Base-by-base conservation (phyloP, 2,329 filamentous ascomycete genomes). In the Rhinocladiella similis region DNA sequence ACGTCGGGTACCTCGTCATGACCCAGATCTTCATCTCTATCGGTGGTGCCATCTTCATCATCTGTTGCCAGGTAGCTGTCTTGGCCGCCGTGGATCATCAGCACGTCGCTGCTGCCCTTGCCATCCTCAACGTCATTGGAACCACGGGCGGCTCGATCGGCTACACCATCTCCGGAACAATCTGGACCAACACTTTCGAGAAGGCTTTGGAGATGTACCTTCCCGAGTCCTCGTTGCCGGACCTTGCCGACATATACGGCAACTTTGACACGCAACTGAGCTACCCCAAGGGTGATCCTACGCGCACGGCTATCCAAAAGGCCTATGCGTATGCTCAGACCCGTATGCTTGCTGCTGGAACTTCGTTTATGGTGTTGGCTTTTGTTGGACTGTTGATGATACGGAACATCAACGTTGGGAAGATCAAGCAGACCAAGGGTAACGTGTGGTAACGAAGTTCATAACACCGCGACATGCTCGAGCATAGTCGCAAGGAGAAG, bases 141-240 rank as follows among this genome's bases (percentile, higher is more conserved):
- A 81, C 80, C 57, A 78, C 88, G 56, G 86, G 85, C 39, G 79
- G 78, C 18, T 82, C 83, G 1, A 73, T 86, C 5, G 85, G 84
- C 1, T 77, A 76, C 1, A 80, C 84, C 6, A 78, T 89, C 47
- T 80, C 85, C 1, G 80, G 79, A 0, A 84, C 85, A 9, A 83
- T 89, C 59, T 89, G 85, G 85, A 83, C 80, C 0, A 77, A 80
- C 57, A 78, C 80, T 1, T 82, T 89, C 64, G 79, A 78, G 4
- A 69, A 73, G 16, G 77, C 77, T 10, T 74, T 87, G 13, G 64
- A 65, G 18, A 65, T 70, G 41, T 77, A 83, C 59, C 73, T 86
- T 0, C 83, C 83, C 3, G 62, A 50, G 20, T 20, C 25, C 16
- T 54, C 52, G 7, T 53, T 46, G 35, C 16, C 0, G 64, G 71